These are phyloP conservation scores for Colletotrichum theobromicola DNA, from an alignment of 2,329 filamentous ascomycete species.

Conservation along the genomic window DNA sequence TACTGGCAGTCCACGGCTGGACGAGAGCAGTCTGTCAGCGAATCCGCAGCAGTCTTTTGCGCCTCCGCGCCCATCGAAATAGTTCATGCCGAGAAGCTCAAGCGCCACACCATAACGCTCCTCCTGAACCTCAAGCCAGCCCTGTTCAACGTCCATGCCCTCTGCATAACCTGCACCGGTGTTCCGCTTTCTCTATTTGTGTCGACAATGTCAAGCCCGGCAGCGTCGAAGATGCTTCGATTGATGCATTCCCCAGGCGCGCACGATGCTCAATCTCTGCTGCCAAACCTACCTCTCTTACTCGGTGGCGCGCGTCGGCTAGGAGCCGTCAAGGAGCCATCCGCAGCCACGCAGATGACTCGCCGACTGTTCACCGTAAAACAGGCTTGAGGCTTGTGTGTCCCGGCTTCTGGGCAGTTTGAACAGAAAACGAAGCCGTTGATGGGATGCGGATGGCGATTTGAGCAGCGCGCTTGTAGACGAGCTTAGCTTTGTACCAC, in stretches of 20 bases:
- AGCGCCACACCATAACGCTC: constrained; percentile 20
- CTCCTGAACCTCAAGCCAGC: constrained; percentile 7
- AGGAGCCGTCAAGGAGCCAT: not conserved
- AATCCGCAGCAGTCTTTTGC: not conserved
- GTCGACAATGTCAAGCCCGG: not conserved
- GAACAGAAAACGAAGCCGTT: not conserved
- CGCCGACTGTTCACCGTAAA: constrained; percentile 4
- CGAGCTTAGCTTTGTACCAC: not conserved
- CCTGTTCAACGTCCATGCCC: constrained; percentile 13
- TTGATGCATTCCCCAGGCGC: not conserved
- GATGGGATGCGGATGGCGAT: constrained; percentile 4
- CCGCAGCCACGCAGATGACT: not conserved
- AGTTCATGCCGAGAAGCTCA: constrained; percentile 10
- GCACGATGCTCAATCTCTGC: not conserved
- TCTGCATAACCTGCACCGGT: constrained; percentile 12
- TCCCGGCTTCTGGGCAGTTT: not conserved
- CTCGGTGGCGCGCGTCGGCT: not conserved
- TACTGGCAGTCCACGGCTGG: not conserved
- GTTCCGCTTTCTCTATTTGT: constrained; percentile 19
- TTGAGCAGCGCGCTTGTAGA: not conserved
- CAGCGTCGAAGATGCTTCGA: not conserved
- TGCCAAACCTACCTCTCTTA: not conserved
- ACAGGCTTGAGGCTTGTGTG: not conserved
- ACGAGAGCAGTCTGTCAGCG: not conserved
- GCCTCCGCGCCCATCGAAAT: constrained; percentile 8